These are phyloP conservation scores for Diutina scorzettiae DNA, from an alignment of 1,139 yeast species.

Conservation along the genomic window DNA sequence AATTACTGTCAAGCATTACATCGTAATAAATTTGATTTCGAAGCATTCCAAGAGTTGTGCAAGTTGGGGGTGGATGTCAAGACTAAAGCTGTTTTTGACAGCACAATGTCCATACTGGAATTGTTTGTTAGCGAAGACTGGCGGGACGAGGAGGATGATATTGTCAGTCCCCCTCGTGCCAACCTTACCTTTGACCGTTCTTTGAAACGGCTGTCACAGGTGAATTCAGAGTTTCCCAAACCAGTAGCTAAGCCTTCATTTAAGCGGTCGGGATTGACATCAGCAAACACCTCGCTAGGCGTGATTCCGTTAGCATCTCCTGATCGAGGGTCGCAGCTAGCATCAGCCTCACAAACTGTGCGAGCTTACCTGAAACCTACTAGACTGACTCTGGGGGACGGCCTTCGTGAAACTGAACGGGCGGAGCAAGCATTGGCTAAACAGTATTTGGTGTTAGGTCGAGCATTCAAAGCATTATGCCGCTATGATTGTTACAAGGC, in stretches of 20 bases:
- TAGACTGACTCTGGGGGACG: not conserved
- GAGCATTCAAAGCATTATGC: constrained; percentile 51
- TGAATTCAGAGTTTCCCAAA: not conserved
- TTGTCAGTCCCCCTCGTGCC: not conserved
- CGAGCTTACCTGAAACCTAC: not conserved
- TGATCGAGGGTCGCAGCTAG: no score
- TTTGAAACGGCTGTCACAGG: not conserved
- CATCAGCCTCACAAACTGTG: not conserved
- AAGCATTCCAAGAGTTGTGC: constrained; percentile 71
- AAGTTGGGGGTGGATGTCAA: constrained; percentile 58
- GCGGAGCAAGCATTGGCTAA: constrained; percentile 36
- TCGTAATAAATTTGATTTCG: constrained; percentile 74
- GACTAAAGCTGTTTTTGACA: constrained; percentile 42
- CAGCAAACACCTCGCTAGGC: not conserved
- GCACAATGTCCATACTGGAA: not conserved
- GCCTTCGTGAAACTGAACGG: constrained; percentile 23
- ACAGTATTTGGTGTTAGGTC: constrained; percentile 51
- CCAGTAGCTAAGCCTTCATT: not conserved
- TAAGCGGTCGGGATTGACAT: not conserved
- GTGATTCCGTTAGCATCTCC: not conserved
- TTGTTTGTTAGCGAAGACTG: not conserved
- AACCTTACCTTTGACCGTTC: constrained; percentile 1
- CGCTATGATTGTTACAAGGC: constrained; percentile 76
- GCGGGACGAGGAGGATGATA: not conserved
- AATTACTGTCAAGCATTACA: constrained; percentile 59